Base-by-base conservation (phyloP, 1,139 yeast species). In the Yamadazyma sp. region DNA sequence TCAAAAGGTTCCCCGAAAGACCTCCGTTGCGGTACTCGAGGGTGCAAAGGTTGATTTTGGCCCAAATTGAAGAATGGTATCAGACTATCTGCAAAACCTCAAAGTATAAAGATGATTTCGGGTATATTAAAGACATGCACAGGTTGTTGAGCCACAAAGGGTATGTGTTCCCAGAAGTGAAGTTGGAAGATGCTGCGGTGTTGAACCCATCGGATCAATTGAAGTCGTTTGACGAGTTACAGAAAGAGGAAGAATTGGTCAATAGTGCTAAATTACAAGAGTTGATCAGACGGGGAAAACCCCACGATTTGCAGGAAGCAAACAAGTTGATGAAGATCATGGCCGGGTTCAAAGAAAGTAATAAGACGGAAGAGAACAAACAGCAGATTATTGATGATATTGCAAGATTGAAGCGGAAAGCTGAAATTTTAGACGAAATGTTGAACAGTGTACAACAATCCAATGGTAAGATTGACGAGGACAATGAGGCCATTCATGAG, bases 251-350 rank as follows among this genome's bases (percentile, higher is more conserved):
- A 62, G 82, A 89, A 37, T 71, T 88, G 39, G 97, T 95, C 2
- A 96, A 90, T 56, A 79, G 88, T 47, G 98, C 98, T 13, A 94
- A 94, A 64, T 75, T 92, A 47, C 98, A 94, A 64, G 98, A 94
- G 60, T 74, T 92, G 47, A 86, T 92, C 48, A 82, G 97, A 64
- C 78, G 97, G 55, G 98, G 98, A 23, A 86, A 88, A 60, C 97
- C 98, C 2, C 87, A 84, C 48, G 99, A 92, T 62, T 76, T 92
- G 56, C 89, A 86, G 54, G 98, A 92, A 61, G 99, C 99, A 28
- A 92, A 92, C 61, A 86, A 86, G 52, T 75, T 92, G 59, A 94
- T 92, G 98, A 89, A 90, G 59, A 82, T 92, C 51, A 90, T 92
- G 97, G 96, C 98, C 8, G 99, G 99, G 3, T 92, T 87, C 67